Evolutionary conservation across 495 filamentous ascomycete species (phyloP), one percentile per base, ranked within the genome.

Genomic region (Penicillium argentinense): DNA sequence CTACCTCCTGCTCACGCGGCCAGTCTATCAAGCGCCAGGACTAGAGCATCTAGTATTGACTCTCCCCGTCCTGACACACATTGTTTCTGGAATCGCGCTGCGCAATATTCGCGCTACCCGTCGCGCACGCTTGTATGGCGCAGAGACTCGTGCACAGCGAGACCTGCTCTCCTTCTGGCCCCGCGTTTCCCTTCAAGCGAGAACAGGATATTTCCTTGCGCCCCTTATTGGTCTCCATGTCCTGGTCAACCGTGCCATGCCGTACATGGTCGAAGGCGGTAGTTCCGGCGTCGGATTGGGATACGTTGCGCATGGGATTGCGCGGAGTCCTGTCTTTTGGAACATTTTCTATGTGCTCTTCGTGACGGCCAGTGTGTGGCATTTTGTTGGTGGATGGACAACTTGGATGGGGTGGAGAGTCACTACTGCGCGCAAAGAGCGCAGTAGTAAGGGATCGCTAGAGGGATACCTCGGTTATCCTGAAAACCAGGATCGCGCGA

Each of bases 241-340:
- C 1, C 77, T 80, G 18, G 73, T 93, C 43, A 88, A 90, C 56
- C 78, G 91, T 9, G 67, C 76, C 0, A 68, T 91, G 14, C 91
- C 91, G 4, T 54, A 87, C 28, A 67, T 77, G 24, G 76, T 91
- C 12, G 88, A 95, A 25, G 91, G 91, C 1, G 90, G 89, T 26
- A 91, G 84, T 52, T 85, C 86, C 9, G 81, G 91, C 29, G 81
- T 96, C 21, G 87, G 87, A 1, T 68, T 97, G 21, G 83, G 81
- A 16, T 97, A 84, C 64, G 80, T 95, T 0, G 82, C 83, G n/a
- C 90, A 96, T 66, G 91, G 89, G 4, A 90, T 96, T 62, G 83
- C 81, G 28, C 76, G 80, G 22, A 80, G 82, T 62, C 78, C 81
- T 5, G 43, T 78, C 11, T 68, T 87, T n/a, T 81, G 80, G 40